Percentiles rank a stretch among this genome's conserved stretches.
Evolutionary conservation across 2,329 filamentous ascomycete species (phyloP).

Genomic region (Scolecobasidium constrictum): DNA sequence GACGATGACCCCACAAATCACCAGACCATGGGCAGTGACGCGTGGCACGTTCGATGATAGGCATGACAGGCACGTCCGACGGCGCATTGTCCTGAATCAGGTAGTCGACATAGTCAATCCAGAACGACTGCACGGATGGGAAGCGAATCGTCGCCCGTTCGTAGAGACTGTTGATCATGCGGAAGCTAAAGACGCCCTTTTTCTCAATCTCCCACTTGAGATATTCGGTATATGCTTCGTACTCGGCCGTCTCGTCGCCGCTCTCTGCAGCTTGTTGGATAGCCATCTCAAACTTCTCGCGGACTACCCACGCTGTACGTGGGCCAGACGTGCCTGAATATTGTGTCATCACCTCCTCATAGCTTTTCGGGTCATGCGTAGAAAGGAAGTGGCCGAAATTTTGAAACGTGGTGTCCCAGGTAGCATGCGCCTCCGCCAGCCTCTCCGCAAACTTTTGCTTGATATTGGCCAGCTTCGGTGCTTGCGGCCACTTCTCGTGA

Average conservation of each 20-base stretch:
- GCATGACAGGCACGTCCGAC: slow-evolving; percentile 41
- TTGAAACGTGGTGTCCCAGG: slow-evolving; percentile 65
- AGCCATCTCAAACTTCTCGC: slow-evolving; percentile 58
- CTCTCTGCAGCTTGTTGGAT: slow-evolving; percentile 48
- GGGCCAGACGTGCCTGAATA: slow-evolving; percentile 46
- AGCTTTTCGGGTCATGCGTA: slow-evolving; percentile 57
- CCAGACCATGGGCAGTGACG: slow-evolving; percentile 92
- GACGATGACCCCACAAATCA: slow-evolving; percentile 78
- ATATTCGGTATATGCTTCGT: slow-evolving; percentile 52
- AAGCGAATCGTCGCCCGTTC: slow-evolving; percentile 67
- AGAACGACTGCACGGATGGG: slow-evolving; percentile 61
- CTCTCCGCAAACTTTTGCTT: slow-evolving; percentile 60
- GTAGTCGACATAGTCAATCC: slow-evolving; percentile 77
- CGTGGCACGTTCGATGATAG: slow-evolving; percentile 70
- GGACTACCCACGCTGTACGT: slow-evolving; percentile 51
- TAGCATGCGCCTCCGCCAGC: slow-evolving; percentile 55
- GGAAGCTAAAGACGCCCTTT: slow-evolving; percentile 41
- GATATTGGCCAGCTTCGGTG: slow-evolving; percentile 50
- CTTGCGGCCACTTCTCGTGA: slow-evolving; percentile 45
- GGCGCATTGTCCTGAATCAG: slow-evolving; percentile 41
- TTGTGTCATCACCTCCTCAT: slow-evolving; percentile 63
- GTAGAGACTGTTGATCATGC: slow-evolving; percentile 54
- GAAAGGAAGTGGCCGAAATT: slow-evolving; percentile 66
- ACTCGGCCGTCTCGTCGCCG: slow-evolving; percentile 46
- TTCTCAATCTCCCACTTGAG: slow-evolving; percentile 72